Base-by-base conservation (phyloP, 768 basidiomycete species). In the Mrakia frigida region DNA sequence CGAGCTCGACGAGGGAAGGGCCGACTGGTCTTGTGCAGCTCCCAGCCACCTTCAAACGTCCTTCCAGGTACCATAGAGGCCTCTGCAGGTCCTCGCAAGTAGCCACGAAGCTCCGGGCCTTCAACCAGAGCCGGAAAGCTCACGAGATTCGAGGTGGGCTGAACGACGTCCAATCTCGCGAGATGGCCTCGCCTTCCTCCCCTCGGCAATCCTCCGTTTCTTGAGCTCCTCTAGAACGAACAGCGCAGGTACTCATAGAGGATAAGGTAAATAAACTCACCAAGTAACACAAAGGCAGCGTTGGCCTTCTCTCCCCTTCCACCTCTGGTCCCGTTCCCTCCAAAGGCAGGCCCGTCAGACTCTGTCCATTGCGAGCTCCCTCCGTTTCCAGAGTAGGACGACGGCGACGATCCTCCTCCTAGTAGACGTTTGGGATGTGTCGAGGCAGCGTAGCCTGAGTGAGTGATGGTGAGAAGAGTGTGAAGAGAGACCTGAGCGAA, bases 251-350 rank as follows among this genome's bases (percentile, higher is more conserved):
- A 10, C 39, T 5, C 9, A 25, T 28, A 39, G 74, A 71, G 3
- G 7, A 13, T n/a, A 39, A 23, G n/a, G 39, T 35, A 14, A 37
- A 6, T 23, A 9, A 16, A 74, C 77, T 68, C 31, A 74, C 77
- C 77, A 61, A 98, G 88, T 79, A 93, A 87, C 69, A 93, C 92
- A 81, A 94, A 90, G 5, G 88, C 89, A 35, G 93, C 93, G 81
- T 92, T 93, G 3, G 91, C 92, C 81, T 88, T 92, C 37, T 61
- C 39, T 2, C 76, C 70, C 50, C 70, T 82, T 65, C 67, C 77
- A 56, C 67, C 82, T 74, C 67, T 28, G 69, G 76, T n/a, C 69
- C 65, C 74, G 77, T 75, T 73, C 46, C 33, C 74, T 74, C n/a
- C 31, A 28, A 31, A 31, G 75, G 79, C 67, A 79, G 52, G 46